These are phyloP conservation scores for Penicillium egyptiacum DNA, from an alignment of 495 filamentous ascomycete genomes.

Conservation along the genomic window DNA sequence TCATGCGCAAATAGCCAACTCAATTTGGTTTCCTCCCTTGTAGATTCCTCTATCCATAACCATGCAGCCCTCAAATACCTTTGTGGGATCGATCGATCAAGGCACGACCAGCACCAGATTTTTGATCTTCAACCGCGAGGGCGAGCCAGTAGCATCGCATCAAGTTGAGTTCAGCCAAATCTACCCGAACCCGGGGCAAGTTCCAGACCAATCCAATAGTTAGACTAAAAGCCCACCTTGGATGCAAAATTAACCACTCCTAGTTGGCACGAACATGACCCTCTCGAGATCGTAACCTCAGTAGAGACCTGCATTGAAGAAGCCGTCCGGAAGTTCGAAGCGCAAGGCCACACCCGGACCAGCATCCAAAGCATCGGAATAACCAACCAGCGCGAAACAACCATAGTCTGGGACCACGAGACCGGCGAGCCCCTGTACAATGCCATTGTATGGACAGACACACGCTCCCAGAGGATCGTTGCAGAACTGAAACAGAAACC, in stretches of 20 bases:
- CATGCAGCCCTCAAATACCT: conserved; percentile 39
- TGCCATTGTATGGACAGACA: conserved; percentile 95
- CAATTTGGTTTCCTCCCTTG: neutral
- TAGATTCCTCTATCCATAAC: conserved; percentile 1
- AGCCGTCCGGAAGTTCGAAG: conserved; percentile 68
- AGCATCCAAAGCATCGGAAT: conserved; percentile 84
- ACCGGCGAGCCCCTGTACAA: conserved; percentile 86
- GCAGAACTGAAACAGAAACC: conserved; percentile 66
- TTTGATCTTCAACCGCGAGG: conserved; percentile 79
- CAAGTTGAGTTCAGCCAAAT: conserved; percentile 90
- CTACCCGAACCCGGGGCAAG: conserved; percentile 87
- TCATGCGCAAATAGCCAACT: conserved; percentile 4
- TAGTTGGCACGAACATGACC: conserved; percentile 95
- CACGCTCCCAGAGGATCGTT: conserved; percentile 75
- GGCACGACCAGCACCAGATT: conserved; percentile 93
- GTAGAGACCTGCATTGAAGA: conserved; percentile 82
- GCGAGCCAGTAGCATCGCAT: conserved; percentile 79
- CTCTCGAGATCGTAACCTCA: conserved; percentile 71
- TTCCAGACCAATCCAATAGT: conserved; percentile 9
- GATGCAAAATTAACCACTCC: conserved; percentile 5
- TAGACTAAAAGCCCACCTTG: neutral
- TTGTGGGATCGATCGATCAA: conserved; percentile 80
- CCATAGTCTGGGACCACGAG: conserved; percentile 82
- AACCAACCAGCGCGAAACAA: conserved; percentile 95
- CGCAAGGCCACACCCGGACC: conserved; percentile 61